phyloP scores from a whole-genome alignment of 495 filamentous ascomycete genomes.

The Tuber magnatum region DNA sequence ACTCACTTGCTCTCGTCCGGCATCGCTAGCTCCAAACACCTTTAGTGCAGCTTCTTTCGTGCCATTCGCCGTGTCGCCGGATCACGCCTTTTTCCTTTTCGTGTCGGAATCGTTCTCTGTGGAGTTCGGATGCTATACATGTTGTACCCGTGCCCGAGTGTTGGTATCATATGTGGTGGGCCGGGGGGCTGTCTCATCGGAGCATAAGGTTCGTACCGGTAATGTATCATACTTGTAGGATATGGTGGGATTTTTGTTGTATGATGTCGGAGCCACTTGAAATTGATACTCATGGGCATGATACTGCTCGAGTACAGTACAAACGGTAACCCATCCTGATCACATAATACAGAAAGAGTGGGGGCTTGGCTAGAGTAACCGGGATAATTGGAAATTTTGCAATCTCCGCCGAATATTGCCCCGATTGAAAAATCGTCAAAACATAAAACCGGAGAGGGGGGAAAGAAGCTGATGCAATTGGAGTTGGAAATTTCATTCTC shows the following conservation, averaged over 20 bases:
- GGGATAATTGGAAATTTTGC: too few relatives aligned
- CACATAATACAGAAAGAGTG: too few relatives aligned
- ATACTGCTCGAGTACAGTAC: too few relatives aligned
- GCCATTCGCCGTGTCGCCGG: constrained; percentile 29
- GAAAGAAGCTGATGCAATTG: too few relatives aligned
- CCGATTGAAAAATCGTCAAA: too few relatives aligned
- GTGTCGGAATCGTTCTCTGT: constrained; percentile 28
- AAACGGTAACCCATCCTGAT: too few relatives aligned
- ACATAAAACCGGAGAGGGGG: too few relatives aligned
- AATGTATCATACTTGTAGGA: too few relatives aligned
- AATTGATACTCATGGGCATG: too few relatives aligned
- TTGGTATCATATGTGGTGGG: constrained; percentile 1
- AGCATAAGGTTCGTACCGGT: not conserved
- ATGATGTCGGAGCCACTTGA: not conserved
- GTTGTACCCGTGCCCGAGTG: constrained; percentile 8
- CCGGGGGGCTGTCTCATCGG: not conserved
- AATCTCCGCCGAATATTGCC: too few relatives aligned
- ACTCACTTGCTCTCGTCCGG: not conserved
- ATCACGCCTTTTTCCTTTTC: constrained; percentile 33
- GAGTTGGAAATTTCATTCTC: too few relatives aligned
- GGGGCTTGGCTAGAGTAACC: too few relatives aligned
- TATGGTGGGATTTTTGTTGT: not conserved
- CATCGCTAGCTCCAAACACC: not conserved
- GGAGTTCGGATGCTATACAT: constrained; percentile 12
- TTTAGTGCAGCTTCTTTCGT: constrained; percentile 18